Base-by-base conservation (phyloP, 2,329 filamentous ascomycete species). In the Colletotrichum gigasporum region DNA sequence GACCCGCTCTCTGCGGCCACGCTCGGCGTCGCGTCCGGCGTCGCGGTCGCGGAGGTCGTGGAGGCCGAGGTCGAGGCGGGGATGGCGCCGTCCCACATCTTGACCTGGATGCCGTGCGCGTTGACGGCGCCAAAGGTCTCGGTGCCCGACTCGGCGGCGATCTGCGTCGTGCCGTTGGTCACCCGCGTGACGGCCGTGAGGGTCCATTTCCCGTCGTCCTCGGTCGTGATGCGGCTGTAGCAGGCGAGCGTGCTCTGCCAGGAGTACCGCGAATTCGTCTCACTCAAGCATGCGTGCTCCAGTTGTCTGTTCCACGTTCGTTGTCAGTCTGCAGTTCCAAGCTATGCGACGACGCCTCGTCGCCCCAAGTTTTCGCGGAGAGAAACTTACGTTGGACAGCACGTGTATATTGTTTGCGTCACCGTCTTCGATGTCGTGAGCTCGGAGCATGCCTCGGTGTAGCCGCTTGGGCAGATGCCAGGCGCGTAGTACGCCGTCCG, bases 41-140 rank as follows among this genome's bases (percentile, higher is more conserved):
- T 37, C 34, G 39, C 18, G 6, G 7, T 18, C n/a, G 39, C 9
- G 11, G 8, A 20, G 3, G 39, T 14, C n/a, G 39, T 42, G n/a
- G 39, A 42, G 5, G 39, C n/a, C 14, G 34, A 22, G 3, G 34
- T 39, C 30, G 48, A 18, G 20, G 48, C 39, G 10, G 48, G 48
- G 22, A 52, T 39, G 9, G 48, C 48, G 32, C 48, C 48, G 30
- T 52, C 48, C 48, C 48, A 52, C 30, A 52, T 20, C 14, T 52
- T 39, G 22, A 52, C 14, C 48, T 52, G 48, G 4, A 52, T 20
- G 6, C 32, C 32, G 32, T 52, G 32, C 18, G 48, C 32, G 48
- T 52, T 52, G n/a, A 52, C 32, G 18, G 20, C 48, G 12, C 48
- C 48, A 16, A 52, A 37, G 3, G 32, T 52, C 11, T 39, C 32